These are phyloP conservation scores for Pontederia crassipes DNA, from an alignment of 176 grass and related monocot species.

Conservation along the genomic window DNA sequence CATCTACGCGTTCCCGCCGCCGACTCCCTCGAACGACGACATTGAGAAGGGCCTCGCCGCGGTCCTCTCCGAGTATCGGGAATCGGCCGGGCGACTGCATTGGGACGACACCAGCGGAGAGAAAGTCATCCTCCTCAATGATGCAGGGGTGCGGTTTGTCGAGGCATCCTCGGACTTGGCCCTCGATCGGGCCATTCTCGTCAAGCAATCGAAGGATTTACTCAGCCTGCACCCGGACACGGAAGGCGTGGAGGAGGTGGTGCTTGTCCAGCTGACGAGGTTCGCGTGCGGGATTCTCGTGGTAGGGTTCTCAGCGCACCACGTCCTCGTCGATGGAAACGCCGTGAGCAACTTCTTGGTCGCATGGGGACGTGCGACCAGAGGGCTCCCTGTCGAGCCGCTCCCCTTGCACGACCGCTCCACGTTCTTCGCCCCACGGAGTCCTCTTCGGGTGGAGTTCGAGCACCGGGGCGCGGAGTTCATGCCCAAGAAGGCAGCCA, in stretches of 20 bases:
- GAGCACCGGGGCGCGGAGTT: constrained; percentile 42
- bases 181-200: too few relatives aligned
- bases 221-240: too few relatives aligned
- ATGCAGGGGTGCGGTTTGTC: too few relatives aligned
- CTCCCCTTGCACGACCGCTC: constrained; percentile 13
- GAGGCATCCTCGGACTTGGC: too few relatives aligned
- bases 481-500: neutral
- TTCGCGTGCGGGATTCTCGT: constrained; percentile 1
- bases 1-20: neutral
- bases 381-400: constrained; percentile 12
- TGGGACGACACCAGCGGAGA: too few relatives aligned
- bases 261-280: too few relatives aligned
- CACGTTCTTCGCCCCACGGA: constrained; percentile 16
- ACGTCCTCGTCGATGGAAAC: constrained; percentile 32
- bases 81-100: neutral
- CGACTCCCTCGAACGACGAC: neutral
- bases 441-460: constrained; percentile 25
- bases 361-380: constrained; percentile 40
- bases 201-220: too few relatives aligned
- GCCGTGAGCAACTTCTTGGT: constrained; percentile 48
- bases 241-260: too few relatives aligned
- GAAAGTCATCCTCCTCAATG: too few relatives aligned
- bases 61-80: neutral
- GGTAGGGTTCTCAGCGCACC: constrained; percentile 32
- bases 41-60: neutral